Evolutionary conservation across 2,329 filamentous ascomycete genomes (phyloP).

Genomic region (Ophiostoma montium): DNA sequence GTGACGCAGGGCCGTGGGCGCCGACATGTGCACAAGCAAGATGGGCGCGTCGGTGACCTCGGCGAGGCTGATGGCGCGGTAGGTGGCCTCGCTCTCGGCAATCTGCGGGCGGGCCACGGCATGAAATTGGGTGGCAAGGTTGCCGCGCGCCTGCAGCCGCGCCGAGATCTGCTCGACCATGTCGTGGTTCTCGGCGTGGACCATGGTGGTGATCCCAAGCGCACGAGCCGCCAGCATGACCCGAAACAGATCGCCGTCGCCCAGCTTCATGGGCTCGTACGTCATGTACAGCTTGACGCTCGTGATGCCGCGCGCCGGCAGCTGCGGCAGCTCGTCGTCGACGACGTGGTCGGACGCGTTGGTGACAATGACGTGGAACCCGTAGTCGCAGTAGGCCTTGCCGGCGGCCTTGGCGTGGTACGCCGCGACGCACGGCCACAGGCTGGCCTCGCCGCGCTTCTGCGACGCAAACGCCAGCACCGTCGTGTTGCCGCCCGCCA

Average conservation of each 20-base stretch:
- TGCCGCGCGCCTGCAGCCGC: constrained; percentile 17
- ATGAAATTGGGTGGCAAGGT: constrained; percentile 28
- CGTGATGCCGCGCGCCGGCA: constrained; percentile 29
- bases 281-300: constrained; percentile 40
- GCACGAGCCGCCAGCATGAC: constrained; percentile 33
- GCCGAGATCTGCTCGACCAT: constrained; percentile 20
- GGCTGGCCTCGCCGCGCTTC: constrained; percentile 27
- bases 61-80: constrained; percentile 35
- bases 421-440: constrained; percentile 31
- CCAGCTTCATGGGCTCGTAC: constrained; percentile 33
- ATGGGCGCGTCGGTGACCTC: constrained; percentile 35
- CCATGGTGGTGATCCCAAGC: constrained; percentile 38
- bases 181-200: constrained; percentile 57
- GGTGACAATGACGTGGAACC: constrained; percentile 37
- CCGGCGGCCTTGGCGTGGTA: constrained; percentile 30
- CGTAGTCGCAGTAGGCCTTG: constrained; percentile 41
- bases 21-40: constrained; percentile 37
- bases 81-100: constrained; percentile 33
- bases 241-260: constrained; percentile 33
- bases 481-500: constrained; percentile 45
- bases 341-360: constrained; percentile 29
- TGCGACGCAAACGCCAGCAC: constrained; percentile 44
- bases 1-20: constrained; percentile 30
- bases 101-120: constrained; percentile 29
- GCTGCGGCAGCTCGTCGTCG: constrained; percentile 24